A percentile compares a stretch with the other conserved stretches of the same genome.
Conservation (phyloP, 116 monocot species). For the Zostera marina region DNA sequence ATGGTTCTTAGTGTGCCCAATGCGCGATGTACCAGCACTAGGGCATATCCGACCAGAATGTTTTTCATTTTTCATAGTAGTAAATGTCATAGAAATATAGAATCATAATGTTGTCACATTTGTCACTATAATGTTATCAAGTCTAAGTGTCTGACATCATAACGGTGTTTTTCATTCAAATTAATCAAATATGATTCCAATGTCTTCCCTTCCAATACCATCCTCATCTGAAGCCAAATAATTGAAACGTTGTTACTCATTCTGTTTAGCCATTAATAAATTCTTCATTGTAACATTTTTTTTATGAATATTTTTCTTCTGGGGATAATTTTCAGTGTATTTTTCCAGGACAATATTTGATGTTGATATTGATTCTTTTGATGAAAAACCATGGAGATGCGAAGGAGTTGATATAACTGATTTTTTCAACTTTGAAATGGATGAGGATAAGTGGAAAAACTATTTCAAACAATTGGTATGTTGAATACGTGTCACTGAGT, state of each 20-base stretch:
- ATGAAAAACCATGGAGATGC: conserved; percentile 92
- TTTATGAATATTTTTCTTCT: not conserved
- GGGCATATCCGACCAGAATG: no score
- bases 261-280: not conserved
- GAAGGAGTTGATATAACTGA: conserved; percentile 80
- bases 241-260: not conserved
- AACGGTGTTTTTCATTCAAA: not conserved
- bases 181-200: not conserved
- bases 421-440: conserved; percentile 90
- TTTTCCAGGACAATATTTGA: conserved; percentile 79
- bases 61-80: no score
- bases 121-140: no score
- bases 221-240: not conserved
- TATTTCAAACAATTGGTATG: conserved; percentile 74
- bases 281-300: not conserved
- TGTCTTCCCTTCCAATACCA: no score
- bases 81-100: not conserved
- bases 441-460: conserved; percentile 88
- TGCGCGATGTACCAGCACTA: no score
- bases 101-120: not conserved
- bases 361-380: conserved; percentile 83
- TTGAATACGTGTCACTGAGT: conserved; percentile 4
- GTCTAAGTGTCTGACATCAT: no score
- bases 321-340: no score
- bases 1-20: no score